Evolutionary conservation across 2,329 filamentous ascomycete species (phyloP).

Genomic region (Sclerotinia sclerotiorum): DNA sequence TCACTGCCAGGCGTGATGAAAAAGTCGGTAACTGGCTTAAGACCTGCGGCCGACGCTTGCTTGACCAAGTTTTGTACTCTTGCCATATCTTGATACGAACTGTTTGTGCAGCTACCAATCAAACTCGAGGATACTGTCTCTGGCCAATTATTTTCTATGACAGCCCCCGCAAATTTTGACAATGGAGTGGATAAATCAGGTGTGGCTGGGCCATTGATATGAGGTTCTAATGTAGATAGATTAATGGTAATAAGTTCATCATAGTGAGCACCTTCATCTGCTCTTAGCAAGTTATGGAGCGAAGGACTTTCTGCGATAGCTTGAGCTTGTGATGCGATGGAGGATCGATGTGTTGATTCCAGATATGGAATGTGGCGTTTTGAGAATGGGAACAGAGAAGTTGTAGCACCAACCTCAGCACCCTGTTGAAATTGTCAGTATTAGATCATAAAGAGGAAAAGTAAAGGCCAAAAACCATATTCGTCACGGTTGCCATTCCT

Average conservation of each 20-base stretch:
- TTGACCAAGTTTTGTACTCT: conserved; percentile 89
- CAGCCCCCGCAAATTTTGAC: conserved; percentile 82
- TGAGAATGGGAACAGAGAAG: conserved; percentile 77
- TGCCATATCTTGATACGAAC: conserved; percentile 98
- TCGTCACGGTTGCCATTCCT: conserved; percentile 88
- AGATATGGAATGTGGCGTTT: conserved; percentile 82
- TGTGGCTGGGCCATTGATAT: conserved; percentile 96
- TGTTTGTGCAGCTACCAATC: conserved; percentile 98
- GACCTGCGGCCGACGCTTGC: conserved; percentile 83
- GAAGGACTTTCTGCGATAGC: conserved; percentile 36
- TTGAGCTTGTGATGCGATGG: conserved; percentile 39
- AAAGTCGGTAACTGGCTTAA: conserved; percentile 87
- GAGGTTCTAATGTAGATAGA: conserved; percentile 84
- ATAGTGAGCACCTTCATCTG: conserved; percentile 81
- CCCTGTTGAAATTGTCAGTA: neutral
- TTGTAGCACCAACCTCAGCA: conserved; percentile 93
- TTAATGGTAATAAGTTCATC: conserved; percentile 90
- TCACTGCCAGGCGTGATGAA: conserved; percentile 97
- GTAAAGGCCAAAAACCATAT: conserved; percentile 54
- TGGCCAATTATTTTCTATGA: conserved; percentile 85
- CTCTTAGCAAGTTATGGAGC: conserved; percentile 65
- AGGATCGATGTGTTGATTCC: conserved; percentile 72
- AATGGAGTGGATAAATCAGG: conserved; percentile 92
- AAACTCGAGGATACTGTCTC: conserved; percentile 86
- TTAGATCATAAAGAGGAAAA: neutral